Conservation (phyloP, 73 alveolate genomes). For the Tetrahymena borealis region DNA sequence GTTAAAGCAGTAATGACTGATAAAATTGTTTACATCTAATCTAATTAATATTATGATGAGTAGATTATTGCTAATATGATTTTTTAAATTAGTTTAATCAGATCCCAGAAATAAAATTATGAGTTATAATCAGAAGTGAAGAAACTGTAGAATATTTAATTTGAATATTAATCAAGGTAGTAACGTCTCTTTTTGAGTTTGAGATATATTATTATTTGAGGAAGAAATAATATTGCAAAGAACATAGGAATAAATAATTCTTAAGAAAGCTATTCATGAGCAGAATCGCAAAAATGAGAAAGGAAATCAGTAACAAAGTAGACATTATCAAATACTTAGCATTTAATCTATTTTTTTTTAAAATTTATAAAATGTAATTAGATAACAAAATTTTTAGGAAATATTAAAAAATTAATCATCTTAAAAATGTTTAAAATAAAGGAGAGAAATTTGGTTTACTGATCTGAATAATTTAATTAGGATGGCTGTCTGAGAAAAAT, state of each 20-base stretch:
- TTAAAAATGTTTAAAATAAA: no score
- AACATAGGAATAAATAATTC: background rate
- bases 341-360: background rate
- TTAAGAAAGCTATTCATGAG: background rate
- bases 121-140: background rate
- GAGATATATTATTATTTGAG: background rate
- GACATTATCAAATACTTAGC: background rate
- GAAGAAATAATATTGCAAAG: background rate
- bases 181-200: background rate
- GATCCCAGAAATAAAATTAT: background rate
- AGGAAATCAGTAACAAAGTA: background rate
- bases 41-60: background rate
- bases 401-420: no score
- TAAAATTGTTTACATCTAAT: background rate
- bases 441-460: no score
- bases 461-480: no score
- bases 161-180: background rate
- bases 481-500: no score
- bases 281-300: background rate
- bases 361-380: background rate
- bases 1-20: background rate
- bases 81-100: background rate
- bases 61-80: background rate
- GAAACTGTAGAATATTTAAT: background rate
- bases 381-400: background rate